phyloP scores from a whole-genome alignment of 768 basidiomycete genomes.

The Tylopilus vinaceipallidus region DNA sequence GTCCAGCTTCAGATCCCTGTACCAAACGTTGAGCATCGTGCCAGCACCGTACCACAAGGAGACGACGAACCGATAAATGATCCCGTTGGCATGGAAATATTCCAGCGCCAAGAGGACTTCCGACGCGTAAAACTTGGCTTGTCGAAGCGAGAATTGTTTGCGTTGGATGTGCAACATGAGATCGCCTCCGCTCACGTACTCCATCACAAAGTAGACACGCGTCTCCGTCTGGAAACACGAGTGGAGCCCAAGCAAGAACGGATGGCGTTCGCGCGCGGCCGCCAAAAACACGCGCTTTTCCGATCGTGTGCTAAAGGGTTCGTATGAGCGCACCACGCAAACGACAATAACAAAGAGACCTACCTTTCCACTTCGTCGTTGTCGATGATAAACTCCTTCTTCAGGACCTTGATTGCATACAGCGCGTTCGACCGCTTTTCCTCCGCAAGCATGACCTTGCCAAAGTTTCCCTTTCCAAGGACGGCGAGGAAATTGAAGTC shows the following conservation, averaged over 20 bases:
- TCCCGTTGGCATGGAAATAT: constrained; percentile 98
- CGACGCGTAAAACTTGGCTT: constrained; percentile 98
- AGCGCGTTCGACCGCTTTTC: constrained; percentile 89
- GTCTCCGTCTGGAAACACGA: constrained; percentile 99
- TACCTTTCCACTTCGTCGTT: constrained; percentile 99
- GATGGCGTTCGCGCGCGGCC: constrained; percentile 95
- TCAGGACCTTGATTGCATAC: constrained; percentile 99
- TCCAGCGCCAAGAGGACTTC: constrained; percentile 95
- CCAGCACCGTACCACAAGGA: not conserved
- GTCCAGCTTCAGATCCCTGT: constrained; percentile 94
- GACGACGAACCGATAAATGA: constrained; percentile 86
- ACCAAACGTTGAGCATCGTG: not conserved
- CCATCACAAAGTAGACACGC: constrained; percentile 99
- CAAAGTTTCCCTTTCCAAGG: constrained; percentile 98
- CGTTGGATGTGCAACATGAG: constrained; percentile 99
- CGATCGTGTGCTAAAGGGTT: constrained; percentile 77
- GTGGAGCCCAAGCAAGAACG: constrained; percentile 93
- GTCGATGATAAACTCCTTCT: constrained; percentile 99
- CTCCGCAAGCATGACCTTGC: constrained; percentile 99
- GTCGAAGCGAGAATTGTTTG: constrained; percentile 96
- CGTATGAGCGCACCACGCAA: constrained; percentile 1
- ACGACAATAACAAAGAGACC: constrained; percentile 15
- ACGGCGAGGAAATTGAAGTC: constrained; percentile 99
- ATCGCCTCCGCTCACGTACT: constrained; percentile 98
- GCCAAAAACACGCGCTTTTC: constrained; percentile 98